Conservation (phyloP, 2,329 filamentous ascomycete genomes). For the Monosporascus sp. region DNA sequence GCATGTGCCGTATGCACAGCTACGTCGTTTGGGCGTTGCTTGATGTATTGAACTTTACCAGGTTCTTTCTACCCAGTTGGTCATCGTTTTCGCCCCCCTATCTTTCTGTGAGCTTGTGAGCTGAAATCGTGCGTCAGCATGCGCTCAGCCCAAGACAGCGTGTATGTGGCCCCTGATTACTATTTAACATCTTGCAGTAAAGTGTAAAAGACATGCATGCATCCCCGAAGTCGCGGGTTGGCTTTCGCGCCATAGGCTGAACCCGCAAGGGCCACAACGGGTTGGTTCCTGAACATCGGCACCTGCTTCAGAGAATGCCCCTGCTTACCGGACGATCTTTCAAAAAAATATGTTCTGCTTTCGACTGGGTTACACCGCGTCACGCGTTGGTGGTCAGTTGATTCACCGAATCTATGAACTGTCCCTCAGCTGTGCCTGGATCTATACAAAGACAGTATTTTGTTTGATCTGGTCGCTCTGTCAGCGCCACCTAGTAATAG, state of each 20-base stretch:
- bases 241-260: no score
- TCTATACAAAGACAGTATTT: background rate
- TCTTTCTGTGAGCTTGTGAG: no score
- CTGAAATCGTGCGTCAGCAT: no score
- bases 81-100: background rate
- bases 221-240: no score
- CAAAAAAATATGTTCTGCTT: background rate
- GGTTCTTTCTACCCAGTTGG: background rate
- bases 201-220: no score
- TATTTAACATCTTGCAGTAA: no score
- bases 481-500: background rate
- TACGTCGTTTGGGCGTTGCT: background rate
- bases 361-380: background rate
- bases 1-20: background rate
- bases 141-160: no score
- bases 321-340: background rate
- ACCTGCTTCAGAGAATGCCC: background rate
- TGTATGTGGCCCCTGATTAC: no score
- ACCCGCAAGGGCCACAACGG: no score
- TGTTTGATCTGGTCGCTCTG: background rate
- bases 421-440: background rate
- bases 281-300: no score
- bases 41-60: background rate
- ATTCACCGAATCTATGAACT: background rate
- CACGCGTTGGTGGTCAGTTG: background rate